Evolutionary conservation across 768 basidiomycete genomes (phyloP).

Genomic region (Cyclocybe cylindracea): DNA sequence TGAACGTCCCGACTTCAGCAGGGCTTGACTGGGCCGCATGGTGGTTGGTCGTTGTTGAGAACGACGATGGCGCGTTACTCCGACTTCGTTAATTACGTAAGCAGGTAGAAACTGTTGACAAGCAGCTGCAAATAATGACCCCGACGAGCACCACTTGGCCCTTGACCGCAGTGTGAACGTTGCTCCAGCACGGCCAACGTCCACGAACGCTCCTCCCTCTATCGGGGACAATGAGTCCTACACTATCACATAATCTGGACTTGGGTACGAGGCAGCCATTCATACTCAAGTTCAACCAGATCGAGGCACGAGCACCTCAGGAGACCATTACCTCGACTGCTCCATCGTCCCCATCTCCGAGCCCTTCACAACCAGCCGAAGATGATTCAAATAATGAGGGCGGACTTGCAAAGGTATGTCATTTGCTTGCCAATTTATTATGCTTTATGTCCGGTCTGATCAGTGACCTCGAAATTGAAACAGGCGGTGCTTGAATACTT

Average conservation of each 20-base stretch:
- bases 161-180: no score
- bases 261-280: no score
- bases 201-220: no score
- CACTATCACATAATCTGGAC: no score
- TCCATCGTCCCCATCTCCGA: constrained; percentile 29
- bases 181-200: no score
- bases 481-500: constrained; percentile 32
- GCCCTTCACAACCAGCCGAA: constrained; percentile 8
- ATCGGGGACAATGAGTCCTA: no score
- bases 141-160: no score
- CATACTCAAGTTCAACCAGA: neutral
- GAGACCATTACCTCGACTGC: constrained; percentile 11
- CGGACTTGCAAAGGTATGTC: constrained; percentile 24
- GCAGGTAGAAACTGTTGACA: neutral
- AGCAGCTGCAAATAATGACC: constrained; percentile 7
- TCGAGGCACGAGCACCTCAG: constrained; percentile 9
- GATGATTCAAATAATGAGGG: constrained; percentile 2
- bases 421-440: neutral
- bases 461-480: neutral
- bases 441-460: neutral
- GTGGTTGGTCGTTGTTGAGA: constrained; percentile 7
- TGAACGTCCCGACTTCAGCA: constrained; percentile 68
- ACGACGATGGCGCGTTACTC: constrained; percentile 6
- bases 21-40: constrained; percentile 65
- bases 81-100: constrained; percentile 7